Percentiles rank a stretch among this genome's conserved stretches.
Conservation (phyloP, 2,329 filamentous ascomycete species). For the Massarina eburnea region DNA sequence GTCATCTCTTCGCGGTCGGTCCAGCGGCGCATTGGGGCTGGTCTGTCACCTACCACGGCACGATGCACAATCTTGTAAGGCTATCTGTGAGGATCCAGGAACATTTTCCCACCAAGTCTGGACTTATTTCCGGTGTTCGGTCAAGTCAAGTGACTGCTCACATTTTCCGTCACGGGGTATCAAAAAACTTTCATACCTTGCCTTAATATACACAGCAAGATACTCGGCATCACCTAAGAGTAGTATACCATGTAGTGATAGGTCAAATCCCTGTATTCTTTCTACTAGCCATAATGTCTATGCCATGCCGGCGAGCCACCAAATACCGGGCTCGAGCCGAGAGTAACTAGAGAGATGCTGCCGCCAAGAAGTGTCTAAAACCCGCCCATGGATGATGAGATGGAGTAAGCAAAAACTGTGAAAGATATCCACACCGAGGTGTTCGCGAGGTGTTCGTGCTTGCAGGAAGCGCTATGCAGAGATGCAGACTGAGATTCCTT, state of each 20-base stretch:
- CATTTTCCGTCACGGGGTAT: too few relatives aligned
- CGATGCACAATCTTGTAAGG: constrained; percentile 21
- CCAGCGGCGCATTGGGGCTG: background rate
- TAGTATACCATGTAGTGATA: too few relatives aligned
- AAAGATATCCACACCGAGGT: background rate
- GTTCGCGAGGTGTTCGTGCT: background rate
- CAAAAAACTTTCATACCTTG: too few relatives aligned
- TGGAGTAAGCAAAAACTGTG: background rate
- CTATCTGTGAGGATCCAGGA: background rate
- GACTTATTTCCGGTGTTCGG: too few relatives aligned
- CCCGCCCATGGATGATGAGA: background rate
- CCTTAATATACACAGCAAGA: too few relatives aligned
- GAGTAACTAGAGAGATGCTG: background rate
- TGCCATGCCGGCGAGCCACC: constrained; percentile 8
- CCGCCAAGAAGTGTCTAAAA: background rate
- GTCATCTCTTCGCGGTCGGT: background rate
- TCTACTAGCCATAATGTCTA: constrained; percentile 2
- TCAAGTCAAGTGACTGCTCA: too few relatives aligned
- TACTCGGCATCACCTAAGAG: too few relatives aligned
- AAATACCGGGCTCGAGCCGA: constrained; percentile 4
- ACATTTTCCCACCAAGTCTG: too few relatives aligned
- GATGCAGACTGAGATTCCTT: constrained; percentile 3
- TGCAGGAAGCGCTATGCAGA: background rate
- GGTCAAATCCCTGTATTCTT: background rate
- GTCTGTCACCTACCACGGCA: constrained; percentile 3